These are phyloP conservation scores for Gamsiella multidivaricata DNA, from an alignment of 192 early-diverging fungal species.

Conservation along the genomic window DNA sequence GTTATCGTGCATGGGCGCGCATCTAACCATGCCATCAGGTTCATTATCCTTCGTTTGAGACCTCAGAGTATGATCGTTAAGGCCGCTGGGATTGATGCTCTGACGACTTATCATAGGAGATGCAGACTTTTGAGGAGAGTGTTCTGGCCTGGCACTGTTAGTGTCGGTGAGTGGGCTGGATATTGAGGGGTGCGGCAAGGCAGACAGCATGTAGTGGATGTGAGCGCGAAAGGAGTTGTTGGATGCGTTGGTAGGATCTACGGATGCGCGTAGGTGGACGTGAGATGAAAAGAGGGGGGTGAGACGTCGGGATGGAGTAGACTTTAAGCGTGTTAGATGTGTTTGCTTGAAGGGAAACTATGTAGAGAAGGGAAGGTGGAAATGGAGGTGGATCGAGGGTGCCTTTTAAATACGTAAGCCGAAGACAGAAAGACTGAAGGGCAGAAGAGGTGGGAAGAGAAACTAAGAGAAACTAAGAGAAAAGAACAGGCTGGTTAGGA, in stretches of 20 bases:
- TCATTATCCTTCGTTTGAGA: background rate
- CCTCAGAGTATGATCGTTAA: background rate
- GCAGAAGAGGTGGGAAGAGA: background rate
- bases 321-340: too few relatives aligned
- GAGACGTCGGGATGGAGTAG: too few relatives aligned
- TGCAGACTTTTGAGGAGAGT: conserved; percentile 7
- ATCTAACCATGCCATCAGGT: conserved; percentile 6
- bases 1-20: background rate
- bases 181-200: conserved; percentile 29
- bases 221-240: too few relatives aligned
- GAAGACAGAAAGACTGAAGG: background rate
- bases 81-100: background rate
- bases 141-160: background rate
- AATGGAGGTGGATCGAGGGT: background rate
- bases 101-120: background rate
- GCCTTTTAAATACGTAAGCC: too few relatives aligned
- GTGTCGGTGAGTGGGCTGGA: conserved; percentile 17
- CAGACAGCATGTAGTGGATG: conserved; percentile 20
- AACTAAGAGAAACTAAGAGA: background rate
- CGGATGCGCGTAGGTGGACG: too few relatives aligned
- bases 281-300: background rate
- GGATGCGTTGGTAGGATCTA: too few relatives aligned
- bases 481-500: conserved; percentile 14
- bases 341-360: too few relatives aligned
- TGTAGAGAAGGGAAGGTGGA: background rate